phyloP scores from a whole-genome alignment of 306 rosid genomes.

The Vigna nakashimae region DNA sequence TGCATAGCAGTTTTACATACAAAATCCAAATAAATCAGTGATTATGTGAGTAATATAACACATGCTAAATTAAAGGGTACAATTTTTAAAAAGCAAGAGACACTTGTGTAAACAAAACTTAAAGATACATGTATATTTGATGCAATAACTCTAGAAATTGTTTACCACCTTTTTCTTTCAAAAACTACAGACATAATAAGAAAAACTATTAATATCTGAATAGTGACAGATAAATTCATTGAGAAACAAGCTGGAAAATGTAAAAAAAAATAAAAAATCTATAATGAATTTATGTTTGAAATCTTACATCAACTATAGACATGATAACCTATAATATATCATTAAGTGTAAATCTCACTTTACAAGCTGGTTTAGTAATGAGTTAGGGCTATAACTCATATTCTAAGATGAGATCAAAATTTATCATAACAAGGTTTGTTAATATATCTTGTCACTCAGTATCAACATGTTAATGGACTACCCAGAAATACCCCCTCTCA shows the following conservation, averaged over 20 bases:
- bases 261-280: neutral
- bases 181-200: neutral
- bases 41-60: constrained; percentile 20
- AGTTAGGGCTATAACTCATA: no score
- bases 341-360: no score
- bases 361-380: no score
- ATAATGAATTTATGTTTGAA: neutral
- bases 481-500: no score
- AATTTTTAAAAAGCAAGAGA: constrained; percentile 4
- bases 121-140: constrained; percentile 18
- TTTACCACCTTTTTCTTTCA: constrained; percentile 4
- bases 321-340: no score
- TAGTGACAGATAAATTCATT: constrained; percentile 2
- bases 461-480: no score
- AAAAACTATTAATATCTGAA: constrained; percentile 2
- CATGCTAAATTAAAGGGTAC: constrained; percentile 8
- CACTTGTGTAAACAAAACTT: constrained; percentile 13
- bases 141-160: neutral
- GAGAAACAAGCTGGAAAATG: neutral
- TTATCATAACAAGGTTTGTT: no score
- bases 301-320: no score
- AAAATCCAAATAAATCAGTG: constrained; percentile 29
- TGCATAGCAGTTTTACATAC: constrained; percentile 9
- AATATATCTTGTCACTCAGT: no score
- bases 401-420: no score